Evolutionary conservation across 2,329 filamentous ascomycete genomes (phyloP).

Genomic region (Knufia fluminis): DNA sequence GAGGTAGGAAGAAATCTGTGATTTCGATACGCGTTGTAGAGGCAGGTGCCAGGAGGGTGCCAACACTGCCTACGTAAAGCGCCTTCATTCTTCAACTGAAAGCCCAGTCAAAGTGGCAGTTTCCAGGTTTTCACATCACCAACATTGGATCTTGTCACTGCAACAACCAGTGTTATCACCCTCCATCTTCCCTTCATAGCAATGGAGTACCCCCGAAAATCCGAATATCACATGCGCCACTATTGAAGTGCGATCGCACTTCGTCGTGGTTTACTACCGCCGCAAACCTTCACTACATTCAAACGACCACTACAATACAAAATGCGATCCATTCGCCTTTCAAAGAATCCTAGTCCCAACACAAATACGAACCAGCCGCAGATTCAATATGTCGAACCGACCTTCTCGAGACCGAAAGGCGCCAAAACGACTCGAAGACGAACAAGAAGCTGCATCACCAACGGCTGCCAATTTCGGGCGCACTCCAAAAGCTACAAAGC

Average conservation of each 20-base stretch:
- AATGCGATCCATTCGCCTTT: background rate
- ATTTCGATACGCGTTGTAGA: background rate
- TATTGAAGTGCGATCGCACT: background rate
- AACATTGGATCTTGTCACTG: too few relatives aligned
- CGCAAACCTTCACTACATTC: background rate
- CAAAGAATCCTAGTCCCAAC: background rate
- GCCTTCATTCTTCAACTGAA: too few relatives aligned
- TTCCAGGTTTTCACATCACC: too few relatives aligned
- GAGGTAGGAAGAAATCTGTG: constrained; percentile 27
- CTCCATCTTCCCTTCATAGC: too few relatives aligned
- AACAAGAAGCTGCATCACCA: background rate
- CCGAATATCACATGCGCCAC: background rate
- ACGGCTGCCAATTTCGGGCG: background rate
- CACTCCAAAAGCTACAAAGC: background rate
- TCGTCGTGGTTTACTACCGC: background rate
- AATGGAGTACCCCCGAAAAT: background rate
- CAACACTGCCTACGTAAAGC: too few relatives aligned
- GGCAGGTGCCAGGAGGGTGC: background rate
- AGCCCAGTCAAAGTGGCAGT: too few relatives aligned
- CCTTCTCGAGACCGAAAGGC: background rate
- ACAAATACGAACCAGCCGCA: background rate
- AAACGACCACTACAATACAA: background rate
- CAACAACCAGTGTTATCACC: too few relatives aligned
- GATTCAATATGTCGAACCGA: background rate
- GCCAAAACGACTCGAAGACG: background rate